These are phyloP conservation scores for Barnettozyma pratensis DNA, from an alignment of 805 yeast genomes.

Conservation along the genomic window DNA sequence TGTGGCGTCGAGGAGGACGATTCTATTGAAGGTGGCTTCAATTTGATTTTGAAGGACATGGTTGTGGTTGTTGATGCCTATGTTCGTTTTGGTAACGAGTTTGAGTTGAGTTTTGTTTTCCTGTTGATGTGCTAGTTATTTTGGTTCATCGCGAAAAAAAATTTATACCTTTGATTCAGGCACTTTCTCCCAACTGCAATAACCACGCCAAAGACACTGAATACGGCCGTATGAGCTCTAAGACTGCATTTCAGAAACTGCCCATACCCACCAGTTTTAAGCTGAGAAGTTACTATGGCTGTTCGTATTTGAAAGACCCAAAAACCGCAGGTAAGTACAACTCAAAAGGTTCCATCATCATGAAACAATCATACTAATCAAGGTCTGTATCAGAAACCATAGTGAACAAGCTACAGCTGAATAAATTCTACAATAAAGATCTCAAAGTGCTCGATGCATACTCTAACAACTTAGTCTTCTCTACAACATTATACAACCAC, in stretches of 20 bases:
- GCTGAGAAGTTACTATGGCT: constrained; percentile 11
- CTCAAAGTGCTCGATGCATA: constrained; percentile 55
- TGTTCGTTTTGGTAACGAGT: background rate
- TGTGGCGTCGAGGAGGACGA: no score
- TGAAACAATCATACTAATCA: background rate
- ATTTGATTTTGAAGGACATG: constrained; percentile 6
- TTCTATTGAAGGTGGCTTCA: constrained; percentile 2
- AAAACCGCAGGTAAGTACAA: constrained; percentile 5
- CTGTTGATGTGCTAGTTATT: background rate
- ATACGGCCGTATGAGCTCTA: background rate
- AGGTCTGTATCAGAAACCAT: constrained; percentile 26
- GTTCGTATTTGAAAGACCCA: constrained; percentile 3
- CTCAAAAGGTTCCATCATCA: background rate
- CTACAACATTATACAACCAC: constrained; percentile 55
- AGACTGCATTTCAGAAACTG: constrained; percentile 7
- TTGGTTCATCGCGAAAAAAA: background rate
- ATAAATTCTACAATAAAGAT: constrained; percentile 29
- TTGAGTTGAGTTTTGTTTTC: background rate
- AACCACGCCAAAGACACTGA: no score
- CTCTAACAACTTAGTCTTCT: constrained; percentile 55
- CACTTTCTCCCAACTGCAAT: no score
- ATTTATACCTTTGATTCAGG: no score
- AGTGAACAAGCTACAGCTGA: constrained; percentile 42
- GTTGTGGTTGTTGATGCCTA: background rate
- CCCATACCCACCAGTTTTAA: constrained; percentile 9